These are phyloP conservation scores for Podaxis mareebaensis DNA, from an alignment of 768 basidiomycete genomes.

Conservation along the genomic window DNA sequence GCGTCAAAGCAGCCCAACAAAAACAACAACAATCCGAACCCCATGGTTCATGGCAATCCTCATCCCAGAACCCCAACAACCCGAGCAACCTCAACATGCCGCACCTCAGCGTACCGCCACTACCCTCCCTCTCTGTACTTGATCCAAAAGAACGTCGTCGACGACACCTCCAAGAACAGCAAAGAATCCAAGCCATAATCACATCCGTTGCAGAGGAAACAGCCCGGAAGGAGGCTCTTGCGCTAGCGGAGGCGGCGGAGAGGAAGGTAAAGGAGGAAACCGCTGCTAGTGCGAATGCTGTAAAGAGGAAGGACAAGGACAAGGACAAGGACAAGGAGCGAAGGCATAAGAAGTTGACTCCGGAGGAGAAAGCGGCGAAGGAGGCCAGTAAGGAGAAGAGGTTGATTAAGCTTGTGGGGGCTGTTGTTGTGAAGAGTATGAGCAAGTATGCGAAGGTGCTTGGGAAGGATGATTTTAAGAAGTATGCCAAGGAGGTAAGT, in stretches of 20 bases:
- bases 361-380: constrained; percentile 65
- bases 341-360: constrained; percentile 36
- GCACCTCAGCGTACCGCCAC: neutral
- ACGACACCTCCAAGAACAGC: constrained; percentile 16
- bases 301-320: constrained; percentile 31
- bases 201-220: constrained; percentile 35
- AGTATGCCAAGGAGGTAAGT: constrained; percentile 90
- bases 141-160: neutral
- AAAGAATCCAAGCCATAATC: constrained; percentile 34
- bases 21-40: constrained; percentile 7
- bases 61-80: constrained; percentile 1
- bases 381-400: constrained; percentile 80
- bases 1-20: constrained; percentile 14
- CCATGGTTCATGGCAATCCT: neutral
- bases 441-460: constrained; percentile 81
- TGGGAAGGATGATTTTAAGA: constrained; percentile 85
- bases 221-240: constrained; percentile 28
- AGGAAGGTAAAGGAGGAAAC: constrained; percentile 24
- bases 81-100: neutral
- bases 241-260: constrained; percentile 29
- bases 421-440: constrained; percentile 91
- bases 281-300: constrained; percentile 26
- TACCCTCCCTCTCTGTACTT: neutral
- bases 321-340: constrained; percentile 64
- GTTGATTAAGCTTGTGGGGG: constrained; percentile 79